A percentile compares a stretch with the other conserved stretches of the same genome.
These are phyloP conservation scores for Solanum verrucosum DNA, from an alignment of 257 asterid genomes.

Conservation along the genomic window DNA sequence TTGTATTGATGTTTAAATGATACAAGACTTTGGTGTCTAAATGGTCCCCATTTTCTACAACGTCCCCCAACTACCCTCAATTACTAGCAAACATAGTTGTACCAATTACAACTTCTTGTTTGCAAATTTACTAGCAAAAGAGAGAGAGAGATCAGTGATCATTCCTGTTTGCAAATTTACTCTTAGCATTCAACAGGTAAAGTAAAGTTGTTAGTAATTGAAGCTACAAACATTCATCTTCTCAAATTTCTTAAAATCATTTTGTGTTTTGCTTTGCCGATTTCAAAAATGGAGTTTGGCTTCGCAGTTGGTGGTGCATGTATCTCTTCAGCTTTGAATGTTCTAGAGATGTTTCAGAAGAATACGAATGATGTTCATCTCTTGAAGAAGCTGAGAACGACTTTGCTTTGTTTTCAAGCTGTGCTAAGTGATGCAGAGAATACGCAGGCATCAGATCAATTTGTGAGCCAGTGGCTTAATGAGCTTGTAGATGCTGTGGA, in stretches of 20 bases:
- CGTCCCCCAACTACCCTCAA: no score
- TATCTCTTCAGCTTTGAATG: neutral
- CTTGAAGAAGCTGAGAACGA: neutral
- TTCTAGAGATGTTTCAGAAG: neutral
- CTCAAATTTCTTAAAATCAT: neutral
- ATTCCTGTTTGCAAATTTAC: neutral
- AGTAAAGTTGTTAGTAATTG: neutral
- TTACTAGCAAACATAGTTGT: neutral
- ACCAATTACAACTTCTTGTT: neutral
- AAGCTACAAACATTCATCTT: neutral
- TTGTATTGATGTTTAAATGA: neutral
- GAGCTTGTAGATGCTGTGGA: neutral
- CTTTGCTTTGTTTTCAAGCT: neutral
- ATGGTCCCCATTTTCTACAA: neutral
- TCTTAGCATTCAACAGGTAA: neutral
- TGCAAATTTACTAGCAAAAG: neutral
- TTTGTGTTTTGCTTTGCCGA: neutral
- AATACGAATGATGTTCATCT: neutral
- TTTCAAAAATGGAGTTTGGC: neutral
- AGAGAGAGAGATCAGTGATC: neutral
- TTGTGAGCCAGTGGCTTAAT: conserved; percentile 8
- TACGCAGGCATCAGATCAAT: neutral
- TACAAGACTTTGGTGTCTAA: no score
- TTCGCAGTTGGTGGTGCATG: neutral
- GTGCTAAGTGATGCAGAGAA: conserved; percentile 14